Evolutionary conservation across 139 green algal genomes (phyloP).

Genomic region (Chlorella sp.): DNA sequence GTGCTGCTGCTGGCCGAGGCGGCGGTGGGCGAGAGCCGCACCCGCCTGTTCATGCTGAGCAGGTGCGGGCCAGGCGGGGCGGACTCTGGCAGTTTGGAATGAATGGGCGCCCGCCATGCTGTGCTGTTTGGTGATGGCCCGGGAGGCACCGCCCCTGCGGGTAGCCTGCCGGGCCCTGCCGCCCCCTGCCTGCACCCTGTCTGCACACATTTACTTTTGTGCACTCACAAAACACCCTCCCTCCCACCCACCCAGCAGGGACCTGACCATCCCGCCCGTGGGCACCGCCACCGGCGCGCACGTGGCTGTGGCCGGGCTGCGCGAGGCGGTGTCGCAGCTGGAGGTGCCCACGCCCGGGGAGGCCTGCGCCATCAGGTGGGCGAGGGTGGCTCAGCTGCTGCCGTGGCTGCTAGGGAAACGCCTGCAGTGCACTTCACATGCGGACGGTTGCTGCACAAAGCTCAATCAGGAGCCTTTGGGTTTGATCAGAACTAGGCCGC

Average conservation of each 20-base stretch:
- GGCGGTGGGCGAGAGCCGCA: slow-evolving; percentile 32
- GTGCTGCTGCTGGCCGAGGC: slow-evolving; percentile 77
- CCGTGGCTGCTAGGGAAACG: too few relatives aligned
- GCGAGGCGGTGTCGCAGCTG: slow-evolving; percentile 78
- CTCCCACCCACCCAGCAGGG: slow-evolving; percentile 5
- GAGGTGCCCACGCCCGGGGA: slow-evolving; percentile 68
- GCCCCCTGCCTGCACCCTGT: too few relatives aligned
- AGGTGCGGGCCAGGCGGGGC: background rate
- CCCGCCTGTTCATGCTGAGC: slow-evolving; percentile 41
- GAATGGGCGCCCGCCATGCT: background rate
- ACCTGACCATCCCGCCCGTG: slow-evolving; percentile 63
- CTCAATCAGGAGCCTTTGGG: too few relatives aligned
- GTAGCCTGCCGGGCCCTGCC: too few relatives aligned
- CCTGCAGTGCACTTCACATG: too few relatives aligned
- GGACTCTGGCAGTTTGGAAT: background rate
- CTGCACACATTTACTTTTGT: background rate
- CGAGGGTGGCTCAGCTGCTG: too few relatives aligned
- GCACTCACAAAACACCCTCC: background rate
- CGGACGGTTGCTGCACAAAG: too few relatives aligned
- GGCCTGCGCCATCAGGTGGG: slow-evolving; percentile 39
- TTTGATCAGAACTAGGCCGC: too few relatives aligned
- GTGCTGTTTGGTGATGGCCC: too few relatives aligned
- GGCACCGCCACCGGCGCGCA: slow-evolving; percentile 54
- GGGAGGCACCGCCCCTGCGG: too few relatives aligned
- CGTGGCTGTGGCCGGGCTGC: slow-evolving; percentile 55